Base-by-base conservation (phyloP, 2,329 filamentous ascomycete genomes). In the Paracoccidioides brasiliensis region DNA sequence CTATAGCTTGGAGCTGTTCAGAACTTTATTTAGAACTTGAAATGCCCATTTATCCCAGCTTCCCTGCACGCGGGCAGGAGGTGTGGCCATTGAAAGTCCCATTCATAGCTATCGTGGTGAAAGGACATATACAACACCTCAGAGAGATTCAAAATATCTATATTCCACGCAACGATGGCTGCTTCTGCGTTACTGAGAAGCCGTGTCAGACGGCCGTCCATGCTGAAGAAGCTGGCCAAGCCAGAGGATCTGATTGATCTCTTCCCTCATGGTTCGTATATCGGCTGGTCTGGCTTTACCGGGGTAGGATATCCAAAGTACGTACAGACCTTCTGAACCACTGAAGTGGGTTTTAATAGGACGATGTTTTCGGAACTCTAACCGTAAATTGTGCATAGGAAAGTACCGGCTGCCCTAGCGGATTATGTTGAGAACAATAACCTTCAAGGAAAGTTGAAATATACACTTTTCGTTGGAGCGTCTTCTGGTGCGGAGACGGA, bases 221-320 rank as follows among this genome's bases (percentile, higher is more conserved):
- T 91, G 71, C 78, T 94, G 56, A 84, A 83, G 65, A 94, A 91
- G 78, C 76, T 95, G 57, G 83, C 84, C 64, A 83, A 83, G 64
- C 82, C 89, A 41, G 82, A 93, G 70, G 88, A 94, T 69, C 72
- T 94, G 60, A 78, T 95, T 58, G 78, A 86, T 60, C 79, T 87
- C 63, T 95, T 95, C 65, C 89, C 89, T 61, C 81, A 93, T 76
- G 84, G 84, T 67, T 74, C 86, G n/a, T 93, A 93, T 71, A 81
- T 95, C 64, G 90, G 89, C 65, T 95, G 89, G 89, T 89, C 84
- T 60, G 89, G 89, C 40, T 95, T 95, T 72, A 95, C 89, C 10
- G 89, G 88, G 64, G 88, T 94, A 54, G 88, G 88, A 57, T 93
- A 93, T 74, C 88, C 88, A 60, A 93, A 93, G 85, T 87, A 74